phyloP scores from a whole-genome alignment of 768 basidiomycete genomes.

The Agaricus sinodeliciosus region DNA sequence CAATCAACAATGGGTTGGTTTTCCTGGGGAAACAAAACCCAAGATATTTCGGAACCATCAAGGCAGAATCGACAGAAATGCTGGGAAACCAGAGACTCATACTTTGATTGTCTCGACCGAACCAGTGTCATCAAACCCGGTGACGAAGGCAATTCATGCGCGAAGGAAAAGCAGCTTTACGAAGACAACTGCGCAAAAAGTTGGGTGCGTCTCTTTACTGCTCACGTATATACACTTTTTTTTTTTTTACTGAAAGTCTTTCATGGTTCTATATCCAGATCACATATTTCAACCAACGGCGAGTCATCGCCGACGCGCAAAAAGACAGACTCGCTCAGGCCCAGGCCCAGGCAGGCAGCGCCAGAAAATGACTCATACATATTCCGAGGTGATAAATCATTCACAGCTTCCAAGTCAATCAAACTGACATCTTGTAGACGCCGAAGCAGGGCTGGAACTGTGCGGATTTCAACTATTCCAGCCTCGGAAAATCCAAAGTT shows the following conservation, averaged over 20 bases:
- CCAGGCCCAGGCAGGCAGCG: conserved; percentile 26
- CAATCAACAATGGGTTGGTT: conserved; percentile 36
- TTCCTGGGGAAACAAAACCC: conserved; percentile 19
- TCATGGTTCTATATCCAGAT: conserved; percentile 43
- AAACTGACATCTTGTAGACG: not conserved
- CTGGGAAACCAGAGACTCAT: conserved; percentile 80
- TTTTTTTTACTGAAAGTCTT: not conserved
- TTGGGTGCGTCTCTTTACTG: conserved; percentile 57
- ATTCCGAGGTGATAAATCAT: not conserved
- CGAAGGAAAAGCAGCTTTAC: conserved; percentile 50
- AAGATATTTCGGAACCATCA: conserved; percentile 27
- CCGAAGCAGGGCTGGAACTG: not conserved
- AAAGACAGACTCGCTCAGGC: conserved; percentile 57
- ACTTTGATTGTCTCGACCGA: conserved; percentile 79
- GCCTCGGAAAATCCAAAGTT: too few relatives aligned
- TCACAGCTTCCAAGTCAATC: not conserved
- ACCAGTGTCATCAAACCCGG: conserved; percentile 67
- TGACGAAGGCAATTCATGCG: conserved; percentile 58
- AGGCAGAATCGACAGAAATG: conserved; percentile 72
- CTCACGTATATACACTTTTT: not conserved
- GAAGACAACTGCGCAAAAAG: conserved; percentile 77
- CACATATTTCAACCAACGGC: conserved; percentile 90
- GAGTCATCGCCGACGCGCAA: conserved; percentile 76
- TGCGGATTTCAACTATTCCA: too few relatives aligned
- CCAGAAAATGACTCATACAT: conserved; percentile 19